Evolutionary conservation across 1,284 basidiomycete species (phyloP), one percentile per base, ranked within the genome.

Genomic region (Leccinum insolens): DNA sequence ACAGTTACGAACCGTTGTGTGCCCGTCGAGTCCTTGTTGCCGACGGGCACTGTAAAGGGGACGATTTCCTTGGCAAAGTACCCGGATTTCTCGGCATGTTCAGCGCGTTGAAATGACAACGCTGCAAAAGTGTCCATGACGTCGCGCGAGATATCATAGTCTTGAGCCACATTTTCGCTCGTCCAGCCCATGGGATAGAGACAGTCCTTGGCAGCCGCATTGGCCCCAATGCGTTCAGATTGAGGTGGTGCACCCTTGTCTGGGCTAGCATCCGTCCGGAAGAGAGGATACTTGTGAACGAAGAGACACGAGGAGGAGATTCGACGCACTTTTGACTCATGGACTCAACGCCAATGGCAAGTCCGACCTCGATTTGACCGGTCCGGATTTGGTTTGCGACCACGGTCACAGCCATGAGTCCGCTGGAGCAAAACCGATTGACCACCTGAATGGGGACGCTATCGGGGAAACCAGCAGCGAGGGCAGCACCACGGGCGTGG

Each of bases 121-220:
- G 95, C 94, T 4, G 95, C 93, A 75, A 90, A 92, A 58, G 85
- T 86, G 78, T 98, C 96, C 86, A 96, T 95, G 70, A 91, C 88
- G 67, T 93, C 88, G 62, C 96, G 87, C 25, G 91, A 86, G 73
- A 98, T 86, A 72, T 89, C 84, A 81, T 93, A 98, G 67, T 97
- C 89, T 65, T 83, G 82, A 14, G 92, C 93, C 62, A 74, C 73
- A 14, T 92, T 93, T 78, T 93, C 91, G 67, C 88, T 91, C 2
- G 94, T 95, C 94, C 94, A 95, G 11, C 94, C 93, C 94, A 95
- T 95, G 28, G 91, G 91, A 79, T 88, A 78, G 37, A 80, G 76
- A 70, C 88, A 89, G 71, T 93, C 91, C 61, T 76, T 83, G 3
- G 91, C 84, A 6, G 85, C 78, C 6, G 79, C 71, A 72, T 89